Base-by-base conservation (phyloP, 768 basidiomycete genomes). In the Dentipellis sp. region DNA sequence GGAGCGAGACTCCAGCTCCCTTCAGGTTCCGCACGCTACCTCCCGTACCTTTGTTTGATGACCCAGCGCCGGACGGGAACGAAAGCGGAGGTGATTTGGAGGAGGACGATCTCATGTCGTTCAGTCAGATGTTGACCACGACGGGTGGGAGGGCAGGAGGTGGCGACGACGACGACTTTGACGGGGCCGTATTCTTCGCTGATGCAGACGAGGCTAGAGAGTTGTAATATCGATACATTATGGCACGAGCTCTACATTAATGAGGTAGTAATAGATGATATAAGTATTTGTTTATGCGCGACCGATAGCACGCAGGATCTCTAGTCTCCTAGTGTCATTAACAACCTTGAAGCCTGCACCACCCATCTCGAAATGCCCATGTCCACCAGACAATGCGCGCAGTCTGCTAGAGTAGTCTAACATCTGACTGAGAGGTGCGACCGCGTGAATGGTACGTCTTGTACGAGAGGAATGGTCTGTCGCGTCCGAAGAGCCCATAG, bases 171-270 rank as follows among this genome's bases (percentile, higher is more conserved):
- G 87, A 90, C 45, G 88, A 86, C 45, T 78, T 86, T 63, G 88
- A 89, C 56, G 83, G 81, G 38, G 79, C 78, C 11, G 77, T 83
- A 40, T 80, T 91, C 42, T 87, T 89, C 59, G 89, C 85, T 10
- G 90, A 93, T 68, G 91, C 90, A 36, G 90, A 92, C 63, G 89
- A 92, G 71, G 71, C 73, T 34, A 78, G 75, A 65, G 84, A 85
- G 62, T 65, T 86, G 58, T 81, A 53, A 64, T 19, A 36, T 42
- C 45, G 40, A 29, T 29, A 23, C 14, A 62, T 29, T 29, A 29
- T 29, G 29, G 11, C 55, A 45, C 42, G 19, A 17, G 42, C 16
- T 45, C 29, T 29, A 29, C 29, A 17, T n/a, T 45, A 45, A 8
- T 10, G 42, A 16, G n/a, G 42, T 42, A 52, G 19, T 60, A 52